Percentiles rank a stretch among this genome's conserved stretches.
These are phyloP conservation scores for Solanum chacoense DNA, from an alignment of 305 asterid genomes.

Conservation along the genomic window DNA sequence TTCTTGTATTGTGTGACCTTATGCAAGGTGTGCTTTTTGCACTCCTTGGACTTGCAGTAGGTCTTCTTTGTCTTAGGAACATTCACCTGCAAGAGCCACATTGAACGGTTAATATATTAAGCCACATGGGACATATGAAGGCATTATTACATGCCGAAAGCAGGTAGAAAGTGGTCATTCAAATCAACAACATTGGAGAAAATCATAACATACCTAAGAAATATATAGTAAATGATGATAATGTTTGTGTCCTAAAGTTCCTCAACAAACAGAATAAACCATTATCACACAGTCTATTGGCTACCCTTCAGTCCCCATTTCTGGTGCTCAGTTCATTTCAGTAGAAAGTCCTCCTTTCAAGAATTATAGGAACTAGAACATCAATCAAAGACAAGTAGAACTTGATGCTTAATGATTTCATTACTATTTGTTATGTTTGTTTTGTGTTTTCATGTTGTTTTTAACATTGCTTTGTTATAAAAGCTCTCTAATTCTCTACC, in stretches of 20 bases:
- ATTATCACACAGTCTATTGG: not conserved
- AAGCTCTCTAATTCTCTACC: not conserved
- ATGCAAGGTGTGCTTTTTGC: conserved; percentile 10
- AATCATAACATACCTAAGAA: not conserved
- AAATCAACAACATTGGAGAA: not conserved
- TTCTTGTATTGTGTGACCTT: conserved; percentile 12
- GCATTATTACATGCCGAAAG: not conserved
- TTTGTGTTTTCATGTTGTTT: not conserved
- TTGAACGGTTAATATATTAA: not conserved
- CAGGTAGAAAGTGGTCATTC: not conserved
- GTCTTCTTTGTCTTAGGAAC: conserved; percentile 13
- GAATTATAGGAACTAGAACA: not conserved
- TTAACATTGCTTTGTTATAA: not conserved
- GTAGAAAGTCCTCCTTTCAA: not conserved
- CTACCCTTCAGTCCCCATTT: not conserved
- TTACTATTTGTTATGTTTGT: not conserved
- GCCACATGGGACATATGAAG: not conserved
- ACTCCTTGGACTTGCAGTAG: conserved; percentile 12
- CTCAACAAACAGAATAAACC: not conserved
- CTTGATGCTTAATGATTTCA: not conserved
- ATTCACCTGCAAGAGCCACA: not conserved
- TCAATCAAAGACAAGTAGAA: not conserved
- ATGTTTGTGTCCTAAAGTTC: not conserved
- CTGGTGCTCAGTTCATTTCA: not conserved
- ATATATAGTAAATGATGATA: not conserved